Conservation (phyloP, 2,329 filamentous ascomycete species). For the Pestalotiopsis sp. region DNA sequence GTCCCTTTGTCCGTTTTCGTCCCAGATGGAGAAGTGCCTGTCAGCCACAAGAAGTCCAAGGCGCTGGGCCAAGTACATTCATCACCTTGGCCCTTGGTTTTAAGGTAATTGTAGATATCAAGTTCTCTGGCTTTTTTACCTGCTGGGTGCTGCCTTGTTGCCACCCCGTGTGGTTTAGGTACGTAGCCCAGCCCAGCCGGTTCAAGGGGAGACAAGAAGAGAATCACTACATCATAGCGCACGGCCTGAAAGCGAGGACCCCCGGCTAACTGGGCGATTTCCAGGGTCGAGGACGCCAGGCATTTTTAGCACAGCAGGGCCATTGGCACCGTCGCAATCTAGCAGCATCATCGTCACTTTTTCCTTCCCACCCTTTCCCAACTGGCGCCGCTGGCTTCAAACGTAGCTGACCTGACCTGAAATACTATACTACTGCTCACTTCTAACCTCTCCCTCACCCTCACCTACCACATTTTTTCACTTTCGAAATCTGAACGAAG, state of each 20-base stretch:
- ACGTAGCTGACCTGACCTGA: not conserved
- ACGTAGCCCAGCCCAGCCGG: not conserved
- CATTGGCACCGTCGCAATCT: constrained; percentile 6
- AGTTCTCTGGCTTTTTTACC: not conserved
- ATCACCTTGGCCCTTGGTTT: not conserved
- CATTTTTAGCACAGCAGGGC: not conserved
- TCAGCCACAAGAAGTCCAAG: constrained; percentile 5
- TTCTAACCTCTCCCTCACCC: not conserved
- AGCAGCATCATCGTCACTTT: constrained; percentile 15
- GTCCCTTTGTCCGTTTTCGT: constrained; percentile 14
- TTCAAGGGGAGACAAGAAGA: not conserved
- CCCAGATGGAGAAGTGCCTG: constrained; percentile 12
- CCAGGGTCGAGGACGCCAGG: constrained; percentile 7
- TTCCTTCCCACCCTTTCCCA: not conserved
- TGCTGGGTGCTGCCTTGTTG: not conserved
- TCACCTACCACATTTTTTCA: not conserved
- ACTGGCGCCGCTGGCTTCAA: not conserved
- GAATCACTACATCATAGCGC: constrained; percentile 14
- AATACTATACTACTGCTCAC: not conserved
- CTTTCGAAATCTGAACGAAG: not conserved
- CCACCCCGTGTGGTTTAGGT: not conserved
- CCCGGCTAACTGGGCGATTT: constrained; percentile 7
- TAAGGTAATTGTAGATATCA: not conserved
- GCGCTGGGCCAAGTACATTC: too few species aligned
- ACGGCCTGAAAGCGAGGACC: constrained; percentile 5